phyloP scores from a whole-genome alignment of 2,329 filamentous ascomycete genomes.

The Trichoderma breve region DNA sequence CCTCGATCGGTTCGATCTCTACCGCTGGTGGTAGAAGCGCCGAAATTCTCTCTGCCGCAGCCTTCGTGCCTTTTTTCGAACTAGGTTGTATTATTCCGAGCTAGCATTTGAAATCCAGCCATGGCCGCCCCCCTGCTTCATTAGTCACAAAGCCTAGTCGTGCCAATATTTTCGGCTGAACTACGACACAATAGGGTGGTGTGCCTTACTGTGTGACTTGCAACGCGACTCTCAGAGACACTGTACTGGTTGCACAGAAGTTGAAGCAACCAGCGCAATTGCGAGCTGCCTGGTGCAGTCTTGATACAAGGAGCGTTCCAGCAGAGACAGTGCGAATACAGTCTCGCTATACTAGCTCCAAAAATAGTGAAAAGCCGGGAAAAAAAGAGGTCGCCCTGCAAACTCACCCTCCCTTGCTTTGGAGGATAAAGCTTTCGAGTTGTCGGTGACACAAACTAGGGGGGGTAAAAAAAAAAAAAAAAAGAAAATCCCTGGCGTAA shows the following conservation, averaged over 20 bases:
- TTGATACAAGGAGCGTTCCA: neutral
- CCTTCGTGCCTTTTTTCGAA: neutral
- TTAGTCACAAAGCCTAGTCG: slow-evolving; percentile 6
- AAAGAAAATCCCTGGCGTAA: neutral
- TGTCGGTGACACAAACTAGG: slow-evolving; percentile 16
- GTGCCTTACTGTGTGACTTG: slow-evolving; percentile 10
- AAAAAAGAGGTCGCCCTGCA: slow-evolving; percentile 5
- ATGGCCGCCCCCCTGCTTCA: slow-evolving; percentile 2
- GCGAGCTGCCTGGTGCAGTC: neutral
- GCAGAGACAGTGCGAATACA: slow-evolving; percentile 5
- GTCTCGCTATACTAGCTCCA: neutral
- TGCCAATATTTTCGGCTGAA: slow-evolving; percentile 12
- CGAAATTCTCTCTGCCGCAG: neutral
- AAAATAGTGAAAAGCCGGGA: neutral
- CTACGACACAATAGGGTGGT: slow-evolving; percentile 5
- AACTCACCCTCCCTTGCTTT: slow-evolving; percentile 16
- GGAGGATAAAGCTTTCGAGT: neutral
- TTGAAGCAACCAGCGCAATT: neutral
- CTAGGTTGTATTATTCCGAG: slow-evolving; percentile 5
- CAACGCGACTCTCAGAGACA: neutral
- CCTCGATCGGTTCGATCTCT: slow-evolving; percentile 4
- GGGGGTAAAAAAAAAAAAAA: neutral
- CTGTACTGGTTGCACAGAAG: slow-evolving; percentile 5
- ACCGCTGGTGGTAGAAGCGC: neutral
- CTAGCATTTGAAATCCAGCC: slow-evolving; percentile 8